Base-by-base conservation (phyloP, 306 rosid genomes). In the Cucumis hystrix region DNA sequence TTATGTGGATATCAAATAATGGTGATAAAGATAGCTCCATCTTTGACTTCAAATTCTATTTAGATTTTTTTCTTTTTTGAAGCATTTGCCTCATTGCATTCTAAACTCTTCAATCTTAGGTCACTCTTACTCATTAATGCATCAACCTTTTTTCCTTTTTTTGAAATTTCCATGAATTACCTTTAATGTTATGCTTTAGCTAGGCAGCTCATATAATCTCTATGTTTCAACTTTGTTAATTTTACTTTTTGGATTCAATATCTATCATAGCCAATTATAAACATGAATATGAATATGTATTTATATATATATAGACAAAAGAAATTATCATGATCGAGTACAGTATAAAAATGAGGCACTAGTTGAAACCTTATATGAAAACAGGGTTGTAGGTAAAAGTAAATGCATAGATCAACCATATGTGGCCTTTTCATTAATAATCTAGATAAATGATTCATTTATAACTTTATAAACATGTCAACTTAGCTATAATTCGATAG, bases 1-100 rank as follows among this genome's bases (percentile, higher is more conserved):
- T 70, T 70, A 8, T 47, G 76, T 70, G 76, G 76, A 41, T 59
- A 47, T 70, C 76, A 70, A 43, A 70, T 70, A 39, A 45, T 45
- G 17, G 41, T 70, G 40, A 70, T 70, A 47, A 70, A 7, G 59
- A 14, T 70, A 33, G 23, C 40, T 23, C 75, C 75, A 47, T 23
- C 40, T 47, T 70, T 66, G 35, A 66, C 54, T 66, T 41, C 25
- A 68, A 65, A 15, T 17, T 68, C 4, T 13, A 12, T 41, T 41
- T 41, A 47, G 16, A 11, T 47, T 41, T 16, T 6, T 4, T 18
- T 28, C 30, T 28, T 28, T 28, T 28, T 23, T 23, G 25, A 23
- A 23, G 25, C 25, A 23, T 0, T 67, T 40, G 33, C 74, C 55
- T 30, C n/a, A 14, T 28, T 40, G 3, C 35, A 28, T 43, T 23